Evolutionary conservation across 2,329 filamentous ascomycete species (phyloP).

Genomic region (Thermomyces lanuginosus): DNA sequence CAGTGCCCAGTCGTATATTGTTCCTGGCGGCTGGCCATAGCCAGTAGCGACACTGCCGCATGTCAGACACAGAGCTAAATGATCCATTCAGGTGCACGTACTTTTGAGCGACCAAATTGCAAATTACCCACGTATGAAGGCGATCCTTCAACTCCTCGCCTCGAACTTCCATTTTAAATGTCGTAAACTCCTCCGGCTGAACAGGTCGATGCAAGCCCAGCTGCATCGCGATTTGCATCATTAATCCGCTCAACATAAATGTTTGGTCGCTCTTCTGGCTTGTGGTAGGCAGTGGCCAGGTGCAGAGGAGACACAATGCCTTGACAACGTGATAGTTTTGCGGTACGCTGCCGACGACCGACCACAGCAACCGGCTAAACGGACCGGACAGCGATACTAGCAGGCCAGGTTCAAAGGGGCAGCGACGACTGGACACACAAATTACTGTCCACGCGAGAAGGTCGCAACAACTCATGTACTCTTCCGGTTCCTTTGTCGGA

Average conservation of each 20-base stretch:
- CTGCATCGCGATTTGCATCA: slow-evolving; percentile 51
- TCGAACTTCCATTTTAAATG: slow-evolving; percentile 34
- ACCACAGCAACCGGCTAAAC: slow-evolving; percentile 42
- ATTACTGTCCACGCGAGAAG: slow-evolving; percentile 50
- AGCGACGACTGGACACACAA: slow-evolving; percentile 43
- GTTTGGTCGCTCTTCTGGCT: slow-evolving; percentile 46
- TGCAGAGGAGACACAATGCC: slow-evolving; percentile 45
- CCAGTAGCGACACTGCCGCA: slow-evolving; percentile 41
- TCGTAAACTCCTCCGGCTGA: slow-evolving; percentile 40
- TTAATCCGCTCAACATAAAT: slow-evolving; percentile 46
- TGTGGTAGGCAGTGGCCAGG: slow-evolving; percentile 46
- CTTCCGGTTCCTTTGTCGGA: slow-evolving; percentile 36
- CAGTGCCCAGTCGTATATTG: slow-evolving; percentile 42
- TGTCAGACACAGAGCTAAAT: slow-evolving; percentile 6
- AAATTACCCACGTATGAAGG: slow-evolving; percentile 48
- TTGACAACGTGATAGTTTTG: slow-evolving; percentile 48
- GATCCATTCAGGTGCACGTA: slow-evolving; percentile 15
- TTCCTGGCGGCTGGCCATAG: slow-evolving; percentile 47
- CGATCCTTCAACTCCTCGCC: slow-evolving; percentile 47
- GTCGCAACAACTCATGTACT: slow-evolving; percentile 40
- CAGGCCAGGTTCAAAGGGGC: slow-evolving; percentile 36
- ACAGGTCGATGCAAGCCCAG: slow-evolving; percentile 46
- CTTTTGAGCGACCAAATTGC: slow-evolving; percentile 52
- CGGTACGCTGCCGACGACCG: slow-evolving; percentile 40
- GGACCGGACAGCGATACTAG: slow-evolving; percentile 35